Conservation (phyloP, 164 flowering plant genomes). For the Tinospora cordifolia region DNA sequence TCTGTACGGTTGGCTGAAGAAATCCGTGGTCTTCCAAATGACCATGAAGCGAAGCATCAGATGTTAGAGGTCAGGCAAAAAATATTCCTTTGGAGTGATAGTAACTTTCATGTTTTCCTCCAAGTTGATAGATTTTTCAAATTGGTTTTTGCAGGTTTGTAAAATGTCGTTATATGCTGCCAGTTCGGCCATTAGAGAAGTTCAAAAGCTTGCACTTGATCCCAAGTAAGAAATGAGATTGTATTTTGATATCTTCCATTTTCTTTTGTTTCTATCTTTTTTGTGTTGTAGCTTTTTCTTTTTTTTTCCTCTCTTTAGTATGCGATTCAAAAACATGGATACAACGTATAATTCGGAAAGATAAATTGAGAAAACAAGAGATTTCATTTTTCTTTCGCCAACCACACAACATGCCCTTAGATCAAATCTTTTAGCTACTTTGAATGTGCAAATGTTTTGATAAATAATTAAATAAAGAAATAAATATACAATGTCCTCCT, state of each 20-base stretch:
- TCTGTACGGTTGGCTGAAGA: constrained; percentile 67
- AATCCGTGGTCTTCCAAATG: constrained; percentile 77
- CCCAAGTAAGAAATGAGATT: constrained; percentile 51
- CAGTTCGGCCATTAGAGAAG: constrained; percentile 88
- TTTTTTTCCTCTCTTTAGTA: neutral
- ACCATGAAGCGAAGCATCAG: constrained; percentile 75
- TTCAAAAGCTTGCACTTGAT: constrained; percentile 85
- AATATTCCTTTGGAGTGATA: constrained; percentile 5
- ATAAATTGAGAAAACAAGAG: no score
- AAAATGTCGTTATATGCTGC: constrained; percentile 91
- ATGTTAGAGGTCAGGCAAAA: constrained; percentile 59
- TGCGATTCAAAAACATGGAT: neutral
- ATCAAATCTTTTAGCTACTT: no score
- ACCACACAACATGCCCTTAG: no score
- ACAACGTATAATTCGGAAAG: no score
- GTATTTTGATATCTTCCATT: neutral
- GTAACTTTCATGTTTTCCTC: constrained; percentile 3
- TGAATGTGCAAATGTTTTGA: no score
- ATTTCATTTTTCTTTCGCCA: no score
- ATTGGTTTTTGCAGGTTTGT: constrained; percentile 57
- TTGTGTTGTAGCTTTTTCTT: neutral
- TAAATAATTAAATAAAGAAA: no score
- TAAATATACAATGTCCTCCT: no score
- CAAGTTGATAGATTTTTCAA: neutral
- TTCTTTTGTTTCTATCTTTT: neutral